Base-by-base conservation (phyloP, 106 monocot genomes). In the Acorus gramineus region DNA sequence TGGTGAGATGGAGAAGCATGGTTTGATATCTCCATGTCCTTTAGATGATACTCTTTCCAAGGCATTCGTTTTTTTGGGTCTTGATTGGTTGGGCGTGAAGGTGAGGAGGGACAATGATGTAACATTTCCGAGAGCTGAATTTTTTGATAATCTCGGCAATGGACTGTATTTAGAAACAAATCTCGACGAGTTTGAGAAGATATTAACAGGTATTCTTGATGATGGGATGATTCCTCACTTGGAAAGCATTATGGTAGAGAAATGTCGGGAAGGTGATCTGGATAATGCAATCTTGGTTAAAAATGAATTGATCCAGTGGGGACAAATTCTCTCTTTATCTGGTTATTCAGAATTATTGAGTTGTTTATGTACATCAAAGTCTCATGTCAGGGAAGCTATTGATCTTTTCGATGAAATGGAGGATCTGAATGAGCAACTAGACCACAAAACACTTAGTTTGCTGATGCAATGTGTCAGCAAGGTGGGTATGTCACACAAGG, bases 111-210 rank as follows among this genome's bases (percentile, higher is more conserved):
- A 85, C 68, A 92, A 85, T 75, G 64, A 67, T 57, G 42, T 53
- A 47, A 68, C 77, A 43, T 57, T 71, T 66, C 70, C 77, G 12
- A 83, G 81, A 63, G 76, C 91, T 64, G 98, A 98, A 78, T 92
- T 86, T 61, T 92, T 92, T 64, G 98, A 98, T 70, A 75, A 64
- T 60, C 73, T 98, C 64, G 92, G 98, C 5, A 98, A 98, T 82
- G 92, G 98, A 6, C 65, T 98, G 62, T 98, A 81, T 63, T 78
- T 98, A 53, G 83, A 91, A 55, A 84, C 85, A 14, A 81, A 92
- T 75, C 7, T 79, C 43, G 70, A 81, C 13, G 67, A 79, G 69
- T 93, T 69, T 66, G 83, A 89, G 44, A 70, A 45, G 52, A 70
- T 53, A 12, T 74, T 93, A 48, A 63, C 60, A 11, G 56, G 49